Evolutionary conservation across 2,329 filamentous ascomycete species (phyloP).

Genomic region (Pseudomassariella vexata): DNA sequence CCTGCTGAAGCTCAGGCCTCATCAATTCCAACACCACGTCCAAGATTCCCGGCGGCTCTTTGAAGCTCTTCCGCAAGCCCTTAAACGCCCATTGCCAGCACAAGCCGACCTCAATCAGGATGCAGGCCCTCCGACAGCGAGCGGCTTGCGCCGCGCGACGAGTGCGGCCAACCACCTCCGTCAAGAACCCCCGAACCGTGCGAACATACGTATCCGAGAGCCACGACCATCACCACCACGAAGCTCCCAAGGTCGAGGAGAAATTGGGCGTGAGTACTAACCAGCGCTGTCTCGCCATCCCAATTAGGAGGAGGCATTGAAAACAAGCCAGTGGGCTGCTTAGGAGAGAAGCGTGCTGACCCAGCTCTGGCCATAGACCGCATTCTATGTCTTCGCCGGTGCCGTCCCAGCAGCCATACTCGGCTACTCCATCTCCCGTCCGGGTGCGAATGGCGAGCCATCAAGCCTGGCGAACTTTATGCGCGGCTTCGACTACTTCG

Average conservation of each 20-base stretch:
- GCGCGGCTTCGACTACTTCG: constrained; percentile 38
- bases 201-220: constrained; percentile 50
- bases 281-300: not conserved
- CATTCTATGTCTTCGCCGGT: constrained; percentile 41
- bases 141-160: constrained; percentile 33
- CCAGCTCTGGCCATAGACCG: constrained; percentile 31
- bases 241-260: constrained; percentile 39
- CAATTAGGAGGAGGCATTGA: not conserved
- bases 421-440: constrained; percentile 44
- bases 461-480: constrained; percentile 41
- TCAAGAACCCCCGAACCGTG: constrained; percentile 22
- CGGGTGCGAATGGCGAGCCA: constrained; percentile 42
- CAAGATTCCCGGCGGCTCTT: too few species aligned
- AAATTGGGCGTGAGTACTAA: constrained; percentile 47
- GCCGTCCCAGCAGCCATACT: constrained; percentile 37
- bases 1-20: too few species aligned
- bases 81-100: constrained; percentile 4
- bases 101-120: too few species aligned
- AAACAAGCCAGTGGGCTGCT: constrained; percentile 1
- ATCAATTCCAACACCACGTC: too few species aligned
- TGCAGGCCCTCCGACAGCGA: constrained; percentile 37
- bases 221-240: constrained; percentile 38
- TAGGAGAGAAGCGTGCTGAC: constrained; percentile 5
- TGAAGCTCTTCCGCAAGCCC: too few species aligned
- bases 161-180: constrained; percentile 20